These are phyloP conservation scores for Camptophora hylomeconis DNA, from an alignment of 2,329 filamentous ascomycete genomes.

Conservation along the genomic window DNA sequence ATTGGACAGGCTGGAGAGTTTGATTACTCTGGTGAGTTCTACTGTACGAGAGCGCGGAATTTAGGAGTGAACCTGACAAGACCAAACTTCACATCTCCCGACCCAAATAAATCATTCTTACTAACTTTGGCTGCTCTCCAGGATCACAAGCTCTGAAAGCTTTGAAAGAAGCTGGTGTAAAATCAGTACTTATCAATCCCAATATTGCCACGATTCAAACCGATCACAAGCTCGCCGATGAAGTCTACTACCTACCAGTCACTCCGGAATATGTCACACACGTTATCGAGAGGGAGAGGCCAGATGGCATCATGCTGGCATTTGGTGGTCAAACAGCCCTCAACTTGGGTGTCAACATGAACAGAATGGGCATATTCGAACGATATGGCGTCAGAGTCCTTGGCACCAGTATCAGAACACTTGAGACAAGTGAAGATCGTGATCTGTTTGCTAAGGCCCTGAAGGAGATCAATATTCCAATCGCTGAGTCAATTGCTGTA, in stretches of 20 bases:
- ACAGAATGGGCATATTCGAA: constrained; percentile 88
- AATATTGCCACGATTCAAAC: constrained; percentile 99
- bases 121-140: constrained; percentile 26
- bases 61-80: too few relatives aligned
- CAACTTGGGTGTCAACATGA: constrained; percentile 94
- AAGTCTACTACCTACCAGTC: constrained; percentile 96
- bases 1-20: constrained; percentile 98
- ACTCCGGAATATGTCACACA: constrained; percentile 96
- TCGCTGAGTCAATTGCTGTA: constrained; percentile 90
- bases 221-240: constrained; percentile 87
- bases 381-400: constrained; percentile 92
- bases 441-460: constrained; percentile 92
- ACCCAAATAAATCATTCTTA: too few relatives aligned
- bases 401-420: constrained; percentile 84
- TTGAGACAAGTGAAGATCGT: constrained; percentile 90
- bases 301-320: constrained; percentile 92
- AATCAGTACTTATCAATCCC: constrained; percentile 88
- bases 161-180: constrained; percentile 84
- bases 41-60: constrained; percentile 4
- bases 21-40: constrained; percentile 79
- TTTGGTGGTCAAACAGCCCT: constrained; percentile 96
- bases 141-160: constrained; percentile 94
- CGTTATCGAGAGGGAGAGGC: constrained; percentile 90
- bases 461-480: constrained; percentile 94
- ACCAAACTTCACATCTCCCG: too few relatives aligned